Base-by-base conservation (phyloP, 768 basidiomycete species). In the Agaricus sinodeliciosus region DNA sequence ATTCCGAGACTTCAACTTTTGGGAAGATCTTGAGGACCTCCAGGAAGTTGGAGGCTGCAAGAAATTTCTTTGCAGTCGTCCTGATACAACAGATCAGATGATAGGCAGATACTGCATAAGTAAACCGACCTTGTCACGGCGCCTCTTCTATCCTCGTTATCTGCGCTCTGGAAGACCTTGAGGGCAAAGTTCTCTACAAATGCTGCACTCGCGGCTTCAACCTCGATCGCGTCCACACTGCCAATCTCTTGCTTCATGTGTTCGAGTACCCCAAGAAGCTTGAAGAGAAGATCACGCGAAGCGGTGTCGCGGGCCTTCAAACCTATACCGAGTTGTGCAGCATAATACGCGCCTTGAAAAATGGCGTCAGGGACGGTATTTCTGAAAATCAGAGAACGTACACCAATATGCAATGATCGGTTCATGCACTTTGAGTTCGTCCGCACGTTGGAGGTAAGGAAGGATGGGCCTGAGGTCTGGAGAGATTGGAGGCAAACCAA, bases 121-220 rank as follows among this genome's bases (percentile, higher is more conserved):
- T 9, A 26, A 13, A 48, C 73, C 50, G 60, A 92, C 90, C 87
- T 84, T 31, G 85, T 88, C 12, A 87, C 82, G 41, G 72, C 74
- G 1, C 87, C 92, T 12, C 70, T 77, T 42, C 95, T 74, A 66
- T 98, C 96, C 64, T 95, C 94, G 60, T 88, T 86, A 64, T 99
- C 96, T 16, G 95, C 95, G 59, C 75, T 74, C 9, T 74, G 72
- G 68, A 99, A 99, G n/a, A 98, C 82, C 55, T 77, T 86, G 22
- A 94, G 69, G 1, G 91, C 94, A 73, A 98, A 98, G 70, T 94
- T 93, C 73, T 97, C 94, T 44, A 98, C 82, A 62, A 92, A 94
- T 3, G 92, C 91, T 2, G 87, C 81, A 37, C 90, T 88, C 0
- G 83, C 92, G 8, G 79, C 69, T 62, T 97, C 94, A 53, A 83